phyloP scores from a whole-genome alignment of 2,329 filamentous ascomycete species.

The Aspergillus calidoustus region DNA sequence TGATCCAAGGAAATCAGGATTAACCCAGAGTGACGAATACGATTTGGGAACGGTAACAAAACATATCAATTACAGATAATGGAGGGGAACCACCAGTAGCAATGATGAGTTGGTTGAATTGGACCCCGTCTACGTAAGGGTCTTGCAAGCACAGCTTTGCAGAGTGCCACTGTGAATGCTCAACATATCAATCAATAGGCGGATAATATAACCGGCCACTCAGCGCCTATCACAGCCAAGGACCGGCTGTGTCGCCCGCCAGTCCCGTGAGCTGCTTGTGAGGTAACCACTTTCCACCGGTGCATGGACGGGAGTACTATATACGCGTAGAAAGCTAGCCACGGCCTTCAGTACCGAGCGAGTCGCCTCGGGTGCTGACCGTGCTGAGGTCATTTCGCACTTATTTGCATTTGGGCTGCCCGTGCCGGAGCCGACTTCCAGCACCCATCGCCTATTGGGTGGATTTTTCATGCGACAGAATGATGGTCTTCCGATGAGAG shows the following conservation, averaged over 20 bases:
- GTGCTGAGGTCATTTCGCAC: background rate
- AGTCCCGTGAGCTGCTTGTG: background rate
- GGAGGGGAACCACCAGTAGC: background rate
- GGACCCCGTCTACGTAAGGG: background rate
- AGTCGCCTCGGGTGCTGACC: slow-evolving; percentile 2
- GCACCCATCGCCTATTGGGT: background rate
- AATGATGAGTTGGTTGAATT: background rate
- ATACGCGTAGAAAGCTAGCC: background rate
- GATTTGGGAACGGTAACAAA: background rate
- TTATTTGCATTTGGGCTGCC: background rate
- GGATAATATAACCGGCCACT: slow-evolving; percentile 1
- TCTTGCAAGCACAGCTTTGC: background rate
- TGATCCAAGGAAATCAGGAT: background rate
- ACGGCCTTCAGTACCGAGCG: slow-evolving; percentile 7
- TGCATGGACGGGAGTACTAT: background rate
- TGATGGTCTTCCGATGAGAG: background rate
- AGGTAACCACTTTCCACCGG: background rate
- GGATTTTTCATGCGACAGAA: background rate
- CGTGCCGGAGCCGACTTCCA: background rate
- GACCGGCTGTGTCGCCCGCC: background rate
- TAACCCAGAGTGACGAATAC: background rate
- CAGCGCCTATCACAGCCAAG: background rate
- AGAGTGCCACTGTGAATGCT: background rate
- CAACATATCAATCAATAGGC: slow-evolving; percentile 2
- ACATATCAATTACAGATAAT: background rate